Evolutionary conservation across 148 eudicot species (phyloP).

Genomic region (Vaccinium macrocarpon): DNA sequence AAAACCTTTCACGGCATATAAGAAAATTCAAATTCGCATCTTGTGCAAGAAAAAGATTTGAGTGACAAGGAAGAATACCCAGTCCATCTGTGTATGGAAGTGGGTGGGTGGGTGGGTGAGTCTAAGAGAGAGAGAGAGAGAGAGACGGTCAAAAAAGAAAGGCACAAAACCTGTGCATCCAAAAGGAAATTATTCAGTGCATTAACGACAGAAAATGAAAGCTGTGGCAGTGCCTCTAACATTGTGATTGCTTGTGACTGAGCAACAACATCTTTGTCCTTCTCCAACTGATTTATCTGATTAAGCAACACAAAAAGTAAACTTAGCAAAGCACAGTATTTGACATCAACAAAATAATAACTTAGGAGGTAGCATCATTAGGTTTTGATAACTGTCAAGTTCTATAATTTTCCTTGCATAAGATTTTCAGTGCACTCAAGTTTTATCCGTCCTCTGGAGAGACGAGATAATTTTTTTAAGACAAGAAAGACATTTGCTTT

Average conservation of each 20-base stretch:
- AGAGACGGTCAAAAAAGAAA: neutral
- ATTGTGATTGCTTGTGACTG: conserved; percentile 84
- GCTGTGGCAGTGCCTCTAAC: conserved; percentile 62
- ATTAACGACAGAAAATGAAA: conserved; percentile 68
- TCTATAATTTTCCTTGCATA: neutral
- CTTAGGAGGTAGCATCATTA: neutral
- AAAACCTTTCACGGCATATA: conserved; percentile 48
- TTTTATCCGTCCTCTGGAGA: neutral
- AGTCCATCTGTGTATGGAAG: neutral
- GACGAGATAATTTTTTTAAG: neutral
- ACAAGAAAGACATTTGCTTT: neutral
- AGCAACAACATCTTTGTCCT: conserved; percentile 98
- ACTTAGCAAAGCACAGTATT: neutral
- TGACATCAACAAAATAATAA: neutral
- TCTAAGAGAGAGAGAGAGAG: neutral
- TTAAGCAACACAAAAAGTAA: neutral
- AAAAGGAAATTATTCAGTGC: conserved; percentile 66
- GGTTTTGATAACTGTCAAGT: neutral
- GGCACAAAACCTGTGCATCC: conserved; percentile 62
- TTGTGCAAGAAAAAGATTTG: neutral
- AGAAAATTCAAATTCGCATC: conserved; percentile 9
- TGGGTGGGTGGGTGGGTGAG: neutral
- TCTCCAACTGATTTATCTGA: conserved; percentile 94
- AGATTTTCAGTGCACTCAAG: neutral
- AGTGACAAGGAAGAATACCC: neutral